Evolutionary conservation across 495 filamentous ascomycete genomes (phyloP).

Genomic region (Hypoxylon intermedium): DNA sequence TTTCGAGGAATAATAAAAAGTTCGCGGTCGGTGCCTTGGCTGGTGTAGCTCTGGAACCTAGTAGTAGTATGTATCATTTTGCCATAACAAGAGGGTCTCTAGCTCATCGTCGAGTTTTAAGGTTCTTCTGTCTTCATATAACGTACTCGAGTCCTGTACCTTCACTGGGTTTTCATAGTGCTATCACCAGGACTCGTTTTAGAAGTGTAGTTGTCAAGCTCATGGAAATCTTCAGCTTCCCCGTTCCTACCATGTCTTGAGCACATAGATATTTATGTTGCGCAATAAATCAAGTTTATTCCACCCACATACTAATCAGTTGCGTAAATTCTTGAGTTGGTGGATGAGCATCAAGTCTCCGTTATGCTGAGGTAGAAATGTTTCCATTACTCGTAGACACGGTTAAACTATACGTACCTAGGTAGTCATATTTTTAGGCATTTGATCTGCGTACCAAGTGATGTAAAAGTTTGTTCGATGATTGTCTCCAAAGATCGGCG

Average conservation of each 20-base stretch:
- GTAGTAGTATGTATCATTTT: constrained; percentile 75
- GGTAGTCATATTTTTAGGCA: constrained; percentile 57
- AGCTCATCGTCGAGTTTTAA: constrained; percentile 60
- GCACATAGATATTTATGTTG: constrained; percentile 72
- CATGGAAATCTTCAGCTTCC: constrained; percentile 66
- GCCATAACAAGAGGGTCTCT: constrained; percentile 55
- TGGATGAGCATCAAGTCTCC: constrained; percentile 68
- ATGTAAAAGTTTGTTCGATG: constrained; percentile 67
- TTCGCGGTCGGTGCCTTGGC: constrained; percentile 16
- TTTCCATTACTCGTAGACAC: constrained; percentile 66
- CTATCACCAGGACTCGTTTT: constrained; percentile 48
- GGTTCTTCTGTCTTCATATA: constrained; percentile 45
- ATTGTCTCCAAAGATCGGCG: constrained; percentile 57
- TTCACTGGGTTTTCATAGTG: constrained; percentile 60
- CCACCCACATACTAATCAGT: constrained; percentile 73
- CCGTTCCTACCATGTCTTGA: constrained; percentile 43
- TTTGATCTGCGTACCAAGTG: constrained; percentile 68
- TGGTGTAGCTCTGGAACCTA: constrained; percentile 68
- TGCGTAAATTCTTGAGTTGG: constrained; percentile 75
- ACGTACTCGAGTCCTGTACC: constrained; percentile 39
- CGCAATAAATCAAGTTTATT: constrained; percentile 71
- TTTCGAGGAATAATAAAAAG: constrained; percentile 16
- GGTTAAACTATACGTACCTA: constrained; percentile 68
- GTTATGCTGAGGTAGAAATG: constrained; percentile 67
- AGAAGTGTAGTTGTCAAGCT: constrained; percentile 55